Evolutionary conservation across 2,329 filamentous ascomycete species (phyloP).

Genomic region (Beauveria rudraprayagi): DNA sequence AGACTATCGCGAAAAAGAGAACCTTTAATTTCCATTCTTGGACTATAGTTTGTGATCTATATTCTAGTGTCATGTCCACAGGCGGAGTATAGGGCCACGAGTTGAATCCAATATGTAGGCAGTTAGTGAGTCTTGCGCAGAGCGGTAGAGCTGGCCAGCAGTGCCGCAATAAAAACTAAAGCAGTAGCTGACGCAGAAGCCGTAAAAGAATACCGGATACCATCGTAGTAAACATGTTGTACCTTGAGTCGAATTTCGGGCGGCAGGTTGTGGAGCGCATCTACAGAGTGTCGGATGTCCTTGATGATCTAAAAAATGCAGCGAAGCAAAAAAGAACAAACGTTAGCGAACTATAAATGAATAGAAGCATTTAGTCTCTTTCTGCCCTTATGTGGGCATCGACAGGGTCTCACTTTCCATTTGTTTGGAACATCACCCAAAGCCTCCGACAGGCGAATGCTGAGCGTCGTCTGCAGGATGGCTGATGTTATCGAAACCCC

Average conservation of each 20-base stretch:
- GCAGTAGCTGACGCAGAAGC: conserved; percentile 44
- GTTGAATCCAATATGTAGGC: neutral
- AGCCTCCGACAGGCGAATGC: conserved; percentile 42
- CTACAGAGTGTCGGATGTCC: conserved; percentile 53
- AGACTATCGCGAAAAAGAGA: neutral
- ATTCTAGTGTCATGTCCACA: neutral
- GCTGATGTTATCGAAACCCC: conserved; percentile 55
- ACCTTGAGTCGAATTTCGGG: conserved; percentile 48
- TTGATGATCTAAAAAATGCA: conserved; percentile 43
- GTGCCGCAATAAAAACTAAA: conserved; percentile 30
- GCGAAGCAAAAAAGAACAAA: neutral
- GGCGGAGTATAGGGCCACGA: neutral
- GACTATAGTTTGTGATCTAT: neutral
- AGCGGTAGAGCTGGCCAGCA: conserved; percentile 22
- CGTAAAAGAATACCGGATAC: conserved; percentile 47
- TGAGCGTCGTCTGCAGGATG: conserved; percentile 55
- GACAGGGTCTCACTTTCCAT: conserved; percentile 41
- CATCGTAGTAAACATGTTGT: conserved; percentile 51
- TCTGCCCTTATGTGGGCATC: neutral
- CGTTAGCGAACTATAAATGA: neutral
- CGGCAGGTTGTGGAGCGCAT: conserved; percentile 44
- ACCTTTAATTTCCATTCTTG: neutral
- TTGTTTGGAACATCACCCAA: conserved; percentile 49
- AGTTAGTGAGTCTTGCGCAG: conserved; percentile 24
- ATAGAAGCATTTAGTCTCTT: neutral